Conservation (phyloP, 2,329 filamentous ascomycete genomes). For the Phyllosticta capitalensis region DNA sequence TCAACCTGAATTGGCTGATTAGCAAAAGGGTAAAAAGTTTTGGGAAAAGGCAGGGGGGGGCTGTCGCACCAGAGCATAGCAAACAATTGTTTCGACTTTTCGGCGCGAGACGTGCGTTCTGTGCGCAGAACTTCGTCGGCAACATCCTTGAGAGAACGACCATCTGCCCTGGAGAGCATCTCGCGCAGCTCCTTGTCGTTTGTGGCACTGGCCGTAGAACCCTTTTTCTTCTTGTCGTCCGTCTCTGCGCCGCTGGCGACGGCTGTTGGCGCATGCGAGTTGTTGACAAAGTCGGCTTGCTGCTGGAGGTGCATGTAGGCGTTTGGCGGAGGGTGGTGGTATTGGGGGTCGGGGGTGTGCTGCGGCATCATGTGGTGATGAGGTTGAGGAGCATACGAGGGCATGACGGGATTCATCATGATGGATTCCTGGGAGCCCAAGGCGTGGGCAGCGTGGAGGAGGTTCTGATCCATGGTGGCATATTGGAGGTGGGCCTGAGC, state of each 20-base stretch:
- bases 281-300: neutral
- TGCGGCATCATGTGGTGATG: slow-evolving; percentile 6
- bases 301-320: slow-evolving; percentile 8
- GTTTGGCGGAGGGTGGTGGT: slow-evolving; percentile 3
- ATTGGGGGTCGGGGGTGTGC: slow-evolving; percentile 3
- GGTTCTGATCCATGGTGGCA: slow-evolving; percentile 22
- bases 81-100: slow-evolving; percentile 76
- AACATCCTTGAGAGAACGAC: slow-evolving; percentile 59
- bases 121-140: slow-evolving; percentile 68
- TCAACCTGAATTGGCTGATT: slow-evolving; percentile 49
- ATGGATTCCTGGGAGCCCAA: slow-evolving; percentile 2
- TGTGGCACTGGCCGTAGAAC: slow-evolving; percentile 61
- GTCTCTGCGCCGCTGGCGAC: slow-evolving; percentile 11
- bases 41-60: neutral
- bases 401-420: neutral
- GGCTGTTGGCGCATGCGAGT: neutral
- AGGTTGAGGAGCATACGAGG: slow-evolving; percentile 2
- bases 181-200: slow-evolving; percentile 75
- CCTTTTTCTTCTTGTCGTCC: slow-evolving; percentile 45
- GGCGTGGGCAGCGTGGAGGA: slow-evolving; percentile 27
- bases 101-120: slow-evolving; percentile 69
- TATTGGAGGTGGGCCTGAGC: slow-evolving; percentile 14
- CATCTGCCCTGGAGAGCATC: slow-evolving; percentile 59
- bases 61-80: slow-evolving; percentile 74
- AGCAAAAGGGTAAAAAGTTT: too few species aligned